phyloP scores from a whole-genome alignment of 1,139 yeast species.

The Debaryomycetaceae sp. region DNA sequence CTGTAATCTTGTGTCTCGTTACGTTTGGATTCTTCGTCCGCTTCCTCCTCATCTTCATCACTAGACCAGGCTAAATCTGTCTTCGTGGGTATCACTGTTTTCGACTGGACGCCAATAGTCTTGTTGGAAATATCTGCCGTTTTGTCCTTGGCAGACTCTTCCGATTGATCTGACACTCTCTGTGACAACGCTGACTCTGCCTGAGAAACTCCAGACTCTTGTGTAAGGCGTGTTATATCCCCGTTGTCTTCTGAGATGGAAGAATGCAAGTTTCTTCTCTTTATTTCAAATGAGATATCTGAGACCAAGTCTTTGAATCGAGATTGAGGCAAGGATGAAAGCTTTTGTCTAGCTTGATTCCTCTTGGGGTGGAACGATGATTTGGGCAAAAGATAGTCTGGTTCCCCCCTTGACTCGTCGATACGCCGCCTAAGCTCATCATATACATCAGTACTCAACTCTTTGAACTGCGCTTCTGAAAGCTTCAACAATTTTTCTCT shows the following conservation, averaged over 20 bases:
- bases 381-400: conserved; percentile 65
- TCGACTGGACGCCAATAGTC: conserved; percentile 49
- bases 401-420: conserved; percentile 52
- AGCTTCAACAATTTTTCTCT: conserved; percentile 80
- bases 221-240: conserved; percentile 5
- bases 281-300: conserved; percentile 85
- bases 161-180: neutral
- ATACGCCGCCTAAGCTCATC: conserved; percentile 82
- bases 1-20: conserved; percentile 2
- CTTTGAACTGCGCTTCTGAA: conserved; percentile 81
- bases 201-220: conserved; percentile 1
- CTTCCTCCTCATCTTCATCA: conserved; percentile 53
- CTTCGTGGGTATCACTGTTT: conserved; percentile 71
- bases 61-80: conserved; percentile 82
- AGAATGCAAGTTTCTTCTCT: conserved; percentile 62
- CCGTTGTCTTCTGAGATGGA: conserved; percentile 7
- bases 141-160: neutral
- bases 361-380: conserved; percentile 86
- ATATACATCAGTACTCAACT: conserved; percentile 87
- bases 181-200: conserved; percentile 1
- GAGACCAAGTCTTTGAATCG: conserved; percentile 88
- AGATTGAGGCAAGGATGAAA: conserved; percentile 77
- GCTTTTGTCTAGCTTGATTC: conserved; percentile 91
- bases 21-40: conserved; percentile 7
- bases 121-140: conserved; percentile 20